Percentiles rank a stretch among this genome's conserved stretches.
These are phyloP conservation scores for Didymellaceae sp. DNA, from an alignment of 2,329 filamentous ascomycete genomes.

Conservation along the genomic window DNA sequence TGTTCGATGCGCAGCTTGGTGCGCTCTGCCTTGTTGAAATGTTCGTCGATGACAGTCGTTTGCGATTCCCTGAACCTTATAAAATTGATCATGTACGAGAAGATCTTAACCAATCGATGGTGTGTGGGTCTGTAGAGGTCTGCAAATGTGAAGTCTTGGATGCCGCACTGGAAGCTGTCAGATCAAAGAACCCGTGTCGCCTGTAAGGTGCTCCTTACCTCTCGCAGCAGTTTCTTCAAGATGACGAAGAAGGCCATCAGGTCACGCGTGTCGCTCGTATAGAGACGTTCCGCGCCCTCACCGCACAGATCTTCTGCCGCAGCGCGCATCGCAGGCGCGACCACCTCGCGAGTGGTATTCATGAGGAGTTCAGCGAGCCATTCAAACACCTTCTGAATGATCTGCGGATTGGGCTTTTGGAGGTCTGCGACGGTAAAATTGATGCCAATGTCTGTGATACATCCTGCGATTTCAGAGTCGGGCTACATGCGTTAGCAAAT, in stretches of 20 bases:
- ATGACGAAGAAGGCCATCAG: conserved; percentile 95
- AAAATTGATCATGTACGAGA: conserved; percentile 98
- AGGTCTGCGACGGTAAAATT: conserved; percentile 85
- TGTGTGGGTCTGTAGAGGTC: conserved; percentile 92
- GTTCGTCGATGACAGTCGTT: conserved; percentile 85
- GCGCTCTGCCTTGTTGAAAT: conserved; percentile 88
- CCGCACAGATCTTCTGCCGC: conserved; percentile 87
- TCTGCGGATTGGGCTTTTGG: conserved; percentile 89
- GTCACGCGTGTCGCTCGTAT: conserved; percentile 87
- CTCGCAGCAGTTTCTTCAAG: conserved; percentile 76
- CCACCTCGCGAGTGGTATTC: conserved; percentile 89
- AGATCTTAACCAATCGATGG: conserved; percentile 89
- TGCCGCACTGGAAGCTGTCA: conserved; percentile 69
- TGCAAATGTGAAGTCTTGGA: conserved; percentile 90
- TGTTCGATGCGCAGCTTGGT: conserved; percentile 88
- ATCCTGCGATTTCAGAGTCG: conserved; percentile 86
- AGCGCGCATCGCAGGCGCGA: conserved; percentile 93
- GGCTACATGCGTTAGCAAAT: conserved; percentile 53
- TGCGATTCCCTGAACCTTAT: conserved; percentile 95
- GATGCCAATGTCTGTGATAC: conserved; percentile 96
- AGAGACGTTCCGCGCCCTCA: conserved; percentile 76
- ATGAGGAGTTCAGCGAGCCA: conserved; percentile 95
- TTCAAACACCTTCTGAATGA: conserved; percentile 97
- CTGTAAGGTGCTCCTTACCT: conserved; percentile 49
- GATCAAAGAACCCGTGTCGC: not conserved